Percentiles rank a stretch among this genome's conserved stretches.
Evolutionary conservation across 1,284 basidiomycete species (phyloP).

Genomic region (Xerocomus nothofagi): DNA sequence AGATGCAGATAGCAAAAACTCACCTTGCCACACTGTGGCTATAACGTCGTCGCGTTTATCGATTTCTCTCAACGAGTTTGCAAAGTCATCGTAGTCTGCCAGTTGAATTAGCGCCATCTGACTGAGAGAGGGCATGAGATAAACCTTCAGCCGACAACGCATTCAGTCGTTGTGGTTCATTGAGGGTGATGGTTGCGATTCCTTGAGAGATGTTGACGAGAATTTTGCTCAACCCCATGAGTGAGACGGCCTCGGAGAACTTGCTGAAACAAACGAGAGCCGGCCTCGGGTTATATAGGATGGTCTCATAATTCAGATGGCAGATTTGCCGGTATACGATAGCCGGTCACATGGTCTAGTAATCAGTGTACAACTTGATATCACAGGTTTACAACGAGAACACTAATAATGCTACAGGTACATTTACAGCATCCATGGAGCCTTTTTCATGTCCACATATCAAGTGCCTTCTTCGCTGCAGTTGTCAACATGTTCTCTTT

Average conservation of each 20-base stretch:
- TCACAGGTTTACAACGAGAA: not conserved
- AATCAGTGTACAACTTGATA: too few species aligned
- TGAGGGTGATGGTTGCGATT: conserved; percentile 70
- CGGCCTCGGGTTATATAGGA: too few species aligned
- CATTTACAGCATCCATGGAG: not conserved
- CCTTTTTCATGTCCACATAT: conserved; percentile 41
- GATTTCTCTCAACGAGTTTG: conserved; percentile 55
- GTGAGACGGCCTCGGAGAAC: not conserved
- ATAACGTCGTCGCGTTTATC: conserved; percentile 62
- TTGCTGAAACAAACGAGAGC: too few species aligned
- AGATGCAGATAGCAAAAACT: conserved; percentile 11
- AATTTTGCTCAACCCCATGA: conserved; percentile 39
- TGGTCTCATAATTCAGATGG: not conserved
- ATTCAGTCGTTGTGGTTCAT: conserved; percentile 59
- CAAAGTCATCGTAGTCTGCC: conserved; percentile 66
- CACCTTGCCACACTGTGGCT: conserved; percentile 68
- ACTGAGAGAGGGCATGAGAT: conserved; percentile 5
- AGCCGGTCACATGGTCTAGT: conserved; percentile 6
- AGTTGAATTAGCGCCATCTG: not conserved
- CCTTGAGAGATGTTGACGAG: conserved; percentile 50
- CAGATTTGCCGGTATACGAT: conserved; percentile 10
- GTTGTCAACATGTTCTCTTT: conserved; percentile 49
- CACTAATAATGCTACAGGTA: conserved; percentile 10
- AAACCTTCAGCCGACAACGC: conserved; percentile 59
- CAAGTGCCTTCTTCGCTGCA: conserved; percentile 44